Evolutionary conservation across 2,329 filamentous ascomycete species (phyloP).

Genomic region (Graphilbum fragrans): DNA sequence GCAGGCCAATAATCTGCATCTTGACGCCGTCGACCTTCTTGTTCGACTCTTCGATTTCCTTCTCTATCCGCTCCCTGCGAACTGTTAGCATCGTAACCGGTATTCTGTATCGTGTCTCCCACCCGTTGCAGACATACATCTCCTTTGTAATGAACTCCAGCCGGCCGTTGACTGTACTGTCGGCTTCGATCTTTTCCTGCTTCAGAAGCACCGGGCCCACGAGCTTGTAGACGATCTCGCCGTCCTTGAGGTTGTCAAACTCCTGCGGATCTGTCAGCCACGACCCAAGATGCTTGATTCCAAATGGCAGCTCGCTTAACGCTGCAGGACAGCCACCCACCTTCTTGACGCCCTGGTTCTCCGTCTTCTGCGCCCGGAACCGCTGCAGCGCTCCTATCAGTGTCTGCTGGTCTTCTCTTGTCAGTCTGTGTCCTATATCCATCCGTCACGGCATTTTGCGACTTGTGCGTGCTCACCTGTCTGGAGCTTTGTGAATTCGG

Average conservation of each 20-base stretch:
- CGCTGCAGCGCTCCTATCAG: constrained; percentile 73
- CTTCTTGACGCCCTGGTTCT: constrained; percentile 80
- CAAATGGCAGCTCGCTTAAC: no score
- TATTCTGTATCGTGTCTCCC: no score
- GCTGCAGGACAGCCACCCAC: constrained; percentile 27
- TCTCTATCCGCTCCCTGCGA: constrained; percentile 26
- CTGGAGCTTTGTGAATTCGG: constrained; percentile 80
- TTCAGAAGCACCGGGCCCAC: constrained; percentile 87
- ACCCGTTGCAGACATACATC: constrained; percentile 49
- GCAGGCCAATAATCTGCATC: constrained; percentile 44
- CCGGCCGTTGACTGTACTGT: constrained; percentile 80
- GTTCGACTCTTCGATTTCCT: constrained; percentile 41
- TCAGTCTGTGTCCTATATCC: no score
- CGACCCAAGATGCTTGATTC: neutral
- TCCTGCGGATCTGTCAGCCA: constrained; percentile 42
- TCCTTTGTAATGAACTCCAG: constrained; percentile 89
- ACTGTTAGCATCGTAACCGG: neutral
- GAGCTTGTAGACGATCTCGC: constrained; percentile 90
- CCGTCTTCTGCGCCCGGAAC: constrained; percentile 86
- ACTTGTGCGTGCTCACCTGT: constrained; percentile 40
- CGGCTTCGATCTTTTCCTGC: constrained; percentile 84
- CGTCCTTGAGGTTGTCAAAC: constrained; percentile 66
- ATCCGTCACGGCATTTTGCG: neutral
- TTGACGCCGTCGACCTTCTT: constrained; percentile 47
- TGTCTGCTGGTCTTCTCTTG: constrained; percentile 64